Conservation (phyloP, 306 rosid species). For the Cicer chorassanicum region DNA sequence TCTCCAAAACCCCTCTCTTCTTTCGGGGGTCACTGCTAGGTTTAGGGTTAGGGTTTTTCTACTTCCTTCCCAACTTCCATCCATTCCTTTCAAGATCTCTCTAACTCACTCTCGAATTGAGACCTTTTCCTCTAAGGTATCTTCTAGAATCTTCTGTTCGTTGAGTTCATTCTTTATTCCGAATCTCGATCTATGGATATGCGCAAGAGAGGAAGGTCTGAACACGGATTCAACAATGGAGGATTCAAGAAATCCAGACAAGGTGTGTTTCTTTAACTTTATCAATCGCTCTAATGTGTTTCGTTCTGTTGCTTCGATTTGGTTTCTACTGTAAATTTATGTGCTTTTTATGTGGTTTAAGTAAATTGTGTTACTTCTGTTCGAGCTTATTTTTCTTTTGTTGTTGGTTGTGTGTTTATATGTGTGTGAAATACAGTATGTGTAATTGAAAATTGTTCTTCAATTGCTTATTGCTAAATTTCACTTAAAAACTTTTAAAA, state of each 20-base stretch:
- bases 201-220: conserved; percentile 77
- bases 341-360: conserved; percentile 11
- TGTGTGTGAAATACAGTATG: neutral
- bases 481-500: neutral
- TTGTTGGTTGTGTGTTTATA: neutral
- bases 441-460: conserved; percentile 3
- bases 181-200: conserved; percentile 71
- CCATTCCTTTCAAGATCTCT: neutral
- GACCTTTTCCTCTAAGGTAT: neutral
- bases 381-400: neutral
- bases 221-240: conserved; percentile 60
- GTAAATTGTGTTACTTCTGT: neutral
- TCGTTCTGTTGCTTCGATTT: neutral
- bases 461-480: neutral
- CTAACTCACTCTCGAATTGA: conserved; percentile 8
- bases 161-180: conserved; percentile 3
- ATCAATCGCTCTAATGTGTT: neutral
- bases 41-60: conserved; percentile 47
- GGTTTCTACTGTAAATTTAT: neutral
- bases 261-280: conserved; percentile 49
- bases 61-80: neutral
- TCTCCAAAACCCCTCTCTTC: conserved; percentile 49
- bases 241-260: conserved; percentile 68
- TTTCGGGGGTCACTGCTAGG: conserved; percentile 40
- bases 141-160: neutral